Conservation (phyloP, 768 basidiomycete species). For the Trametopsis cervina region DNA sequence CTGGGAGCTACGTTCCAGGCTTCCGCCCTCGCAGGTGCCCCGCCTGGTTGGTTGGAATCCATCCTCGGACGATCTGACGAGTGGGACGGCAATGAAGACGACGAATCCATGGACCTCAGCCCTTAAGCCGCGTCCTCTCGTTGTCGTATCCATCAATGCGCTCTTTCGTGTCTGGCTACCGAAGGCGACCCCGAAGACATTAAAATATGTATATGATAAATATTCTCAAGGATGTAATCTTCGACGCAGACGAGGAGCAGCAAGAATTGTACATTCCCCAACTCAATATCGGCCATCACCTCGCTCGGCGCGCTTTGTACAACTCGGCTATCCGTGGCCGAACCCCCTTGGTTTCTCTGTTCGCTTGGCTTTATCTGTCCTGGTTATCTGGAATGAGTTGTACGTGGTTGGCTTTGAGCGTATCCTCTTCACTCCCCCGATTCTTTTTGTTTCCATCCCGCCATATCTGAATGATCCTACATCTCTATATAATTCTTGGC, state of each 20-base stretch:
- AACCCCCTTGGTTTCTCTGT: background rate
- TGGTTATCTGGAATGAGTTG: background rate
- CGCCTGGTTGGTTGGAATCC: conserved; percentile 56
- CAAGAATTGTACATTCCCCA: background rate
- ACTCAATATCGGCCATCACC: background rate
- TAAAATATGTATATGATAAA: background rate
- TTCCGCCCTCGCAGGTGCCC: conserved; percentile 57
- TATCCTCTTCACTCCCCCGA: background rate
- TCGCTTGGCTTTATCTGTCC: background rate
- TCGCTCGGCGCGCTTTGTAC: background rate
- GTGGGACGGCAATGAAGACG: conserved; percentile 12
- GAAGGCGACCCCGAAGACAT: background rate
- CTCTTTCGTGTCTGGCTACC: background rate
- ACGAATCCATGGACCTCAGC: conserved; percentile 21
- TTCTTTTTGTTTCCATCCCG: background rate
- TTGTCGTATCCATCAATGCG: background rate
- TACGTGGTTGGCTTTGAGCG: background rate
- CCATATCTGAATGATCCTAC: conserved; percentile 8
- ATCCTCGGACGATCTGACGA: conserved; percentile 33
- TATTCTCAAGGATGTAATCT: background rate
- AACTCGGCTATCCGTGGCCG: background rate
- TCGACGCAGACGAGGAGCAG: background rate
- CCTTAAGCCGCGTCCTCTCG: conserved; percentile 5
- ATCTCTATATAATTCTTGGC: conserved; percentile 1
- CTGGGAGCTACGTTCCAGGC: conserved; percentile 43